Evolutionary conservation across 2,329 filamentous ascomycete species (phyloP), one percentile per base, ranked within the genome.

Genomic region (Zymoseptoria tritici): DNA sequence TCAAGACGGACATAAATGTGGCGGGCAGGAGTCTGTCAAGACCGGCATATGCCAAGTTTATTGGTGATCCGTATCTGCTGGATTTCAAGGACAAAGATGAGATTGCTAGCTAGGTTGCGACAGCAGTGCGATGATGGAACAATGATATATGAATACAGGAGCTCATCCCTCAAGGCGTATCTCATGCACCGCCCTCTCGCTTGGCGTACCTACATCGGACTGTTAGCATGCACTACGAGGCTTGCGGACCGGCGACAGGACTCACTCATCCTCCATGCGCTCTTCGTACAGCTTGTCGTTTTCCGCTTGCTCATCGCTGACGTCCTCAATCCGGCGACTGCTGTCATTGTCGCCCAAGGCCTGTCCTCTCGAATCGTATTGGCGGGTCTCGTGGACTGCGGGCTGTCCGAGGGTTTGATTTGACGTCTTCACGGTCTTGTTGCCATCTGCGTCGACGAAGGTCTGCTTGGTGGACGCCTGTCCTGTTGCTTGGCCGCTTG

Each of bases 1-100:
- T 99, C 72, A 83, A 84, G 71, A 83, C 87, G 66, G 94, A 97
- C 78, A 96, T 94, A 70, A 84, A 89, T 68, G 92, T 97, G 58
- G 88, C 91, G 51, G 80, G 81, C 66, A 78, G 80, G 68, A 94
- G 90, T 76, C 76, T 99, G 70, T 81, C 76, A 56, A 79, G 94
- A 64, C 76, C 81, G 31, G 80, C 74, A 22, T 99, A 86, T 74
- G 66, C 65, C 60, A 67, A 66, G 52, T 82, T 77, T 81, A 83
- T 75, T 72, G 73, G 71, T 57, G 78, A 80, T 66, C 65, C 54
- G 61, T 79, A 75, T 71, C 67, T 80, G 66, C 8, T 67, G 54
- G 66, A 69, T 13, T 75, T 74, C 58, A 60, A 66, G 24, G 67
- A 64, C 20, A 72, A 68, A 62, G 64, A 60, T 31, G 70, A 71